These are phyloP conservation scores for Pseudomonodictys pantanalensis DNA, from an alignment of 495 filamentous ascomycete genomes.

Conservation along the genomic window DNA sequence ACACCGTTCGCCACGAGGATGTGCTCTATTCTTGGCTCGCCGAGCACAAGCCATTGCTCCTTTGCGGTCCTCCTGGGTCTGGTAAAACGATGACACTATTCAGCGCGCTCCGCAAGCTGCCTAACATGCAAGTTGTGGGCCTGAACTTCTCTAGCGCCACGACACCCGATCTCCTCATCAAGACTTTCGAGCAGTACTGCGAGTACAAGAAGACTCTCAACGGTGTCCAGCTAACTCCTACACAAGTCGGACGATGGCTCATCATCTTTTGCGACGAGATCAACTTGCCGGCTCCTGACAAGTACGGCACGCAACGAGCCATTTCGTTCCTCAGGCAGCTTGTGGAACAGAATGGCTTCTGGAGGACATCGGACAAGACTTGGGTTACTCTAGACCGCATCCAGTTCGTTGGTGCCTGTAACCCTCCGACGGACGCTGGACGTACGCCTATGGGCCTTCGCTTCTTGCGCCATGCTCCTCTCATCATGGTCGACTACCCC, in stretches of 20 bases:
- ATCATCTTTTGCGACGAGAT: constrained; percentile 99
- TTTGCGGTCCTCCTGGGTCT: constrained; percentile 96
- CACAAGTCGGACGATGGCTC: constrained; percentile 94
- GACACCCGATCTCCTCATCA: constrained; percentile 93
- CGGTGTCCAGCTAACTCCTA: constrained; percentile 91
- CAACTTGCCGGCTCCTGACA: constrained; percentile 97
- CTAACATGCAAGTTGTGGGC: constrained; percentile 97
- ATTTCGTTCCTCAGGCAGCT: constrained; percentile 96
- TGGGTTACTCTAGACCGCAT: constrained; percentile 98
- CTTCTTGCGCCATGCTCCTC: constrained; percentile 90
- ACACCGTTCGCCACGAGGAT: constrained; percentile 96
- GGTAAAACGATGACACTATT: constrained; percentile 99
- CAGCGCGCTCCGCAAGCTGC: constrained; percentile 89
- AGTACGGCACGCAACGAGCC: constrained; percentile 93
- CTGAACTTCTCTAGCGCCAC: constrained; percentile 99
- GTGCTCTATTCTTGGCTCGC: constrained; percentile 98
- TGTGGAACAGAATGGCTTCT: constrained; percentile 98
- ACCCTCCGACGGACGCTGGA: constrained; percentile 97
- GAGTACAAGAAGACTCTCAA: constrained; percentile 98
- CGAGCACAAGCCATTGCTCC: constrained; percentile 92
- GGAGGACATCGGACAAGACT: constrained; percentile 93
- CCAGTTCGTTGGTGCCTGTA: constrained; percentile 98
- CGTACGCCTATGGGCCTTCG: constrained; percentile 89
- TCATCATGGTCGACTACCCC: constrained; percentile 99
- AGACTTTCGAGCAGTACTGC: constrained; percentile 99